A percentile compares a stretch with the other conserved stretches of the same genome.
These are phyloP conservation scores for Pythium phragmitis DNA, from an alignment of 352 stramenopile genomes.

Conservation along the genomic window DNA sequence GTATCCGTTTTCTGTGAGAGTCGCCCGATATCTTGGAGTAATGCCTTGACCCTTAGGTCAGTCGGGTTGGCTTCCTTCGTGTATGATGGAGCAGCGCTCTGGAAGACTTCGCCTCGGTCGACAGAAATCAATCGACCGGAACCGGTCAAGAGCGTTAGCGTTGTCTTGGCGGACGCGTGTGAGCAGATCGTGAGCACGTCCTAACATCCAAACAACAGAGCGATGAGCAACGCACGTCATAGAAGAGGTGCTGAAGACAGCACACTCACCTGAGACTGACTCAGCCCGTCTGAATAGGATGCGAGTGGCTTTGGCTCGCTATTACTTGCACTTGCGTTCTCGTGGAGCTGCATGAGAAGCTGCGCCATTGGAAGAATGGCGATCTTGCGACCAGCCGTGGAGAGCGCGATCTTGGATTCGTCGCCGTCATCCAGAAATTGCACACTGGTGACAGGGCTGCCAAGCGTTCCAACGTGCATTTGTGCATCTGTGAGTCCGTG, in stretches of 20 bases:
- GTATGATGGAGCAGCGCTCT: not conserved
- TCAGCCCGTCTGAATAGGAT: not conserved
- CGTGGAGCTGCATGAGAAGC: slow-evolving; percentile 5
- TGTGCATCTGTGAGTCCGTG: not conserved
- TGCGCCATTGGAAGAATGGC: not conserved
- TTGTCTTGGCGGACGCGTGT: not conserved
- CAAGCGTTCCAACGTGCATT: not conserved
- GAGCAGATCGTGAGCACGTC: slow-evolving; percentile 1
- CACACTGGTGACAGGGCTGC: not conserved
- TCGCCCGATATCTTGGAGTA: slow-evolving; percentile 18
- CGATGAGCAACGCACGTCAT: not conserved
- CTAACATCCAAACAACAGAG: not conserved
- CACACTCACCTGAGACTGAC: slow-evolving; percentile 4
- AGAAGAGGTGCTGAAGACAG: not conserved
- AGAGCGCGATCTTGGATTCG: slow-evolving; percentile 1
- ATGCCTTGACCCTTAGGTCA: slow-evolving; percentile 13
- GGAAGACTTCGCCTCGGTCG: not conserved
- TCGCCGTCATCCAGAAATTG: not conserved
- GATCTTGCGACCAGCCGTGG: not conserved
- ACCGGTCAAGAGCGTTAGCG: slow-evolving; percentile 7
- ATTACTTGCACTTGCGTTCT: not conserved
- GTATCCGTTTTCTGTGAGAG: slow-evolving; percentile 10
- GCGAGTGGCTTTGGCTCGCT: not conserved
- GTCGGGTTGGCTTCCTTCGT: not conserved
- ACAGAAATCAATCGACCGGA: slow-evolving; percentile 8